A percentile compares a stretch with the other conserved stretches of the same genome.
These are phyloP conservation scores for Monilinia polystroma DNA, from an alignment of 2,329 filamentous ascomycete genomes.

Conservation along the genomic window DNA sequence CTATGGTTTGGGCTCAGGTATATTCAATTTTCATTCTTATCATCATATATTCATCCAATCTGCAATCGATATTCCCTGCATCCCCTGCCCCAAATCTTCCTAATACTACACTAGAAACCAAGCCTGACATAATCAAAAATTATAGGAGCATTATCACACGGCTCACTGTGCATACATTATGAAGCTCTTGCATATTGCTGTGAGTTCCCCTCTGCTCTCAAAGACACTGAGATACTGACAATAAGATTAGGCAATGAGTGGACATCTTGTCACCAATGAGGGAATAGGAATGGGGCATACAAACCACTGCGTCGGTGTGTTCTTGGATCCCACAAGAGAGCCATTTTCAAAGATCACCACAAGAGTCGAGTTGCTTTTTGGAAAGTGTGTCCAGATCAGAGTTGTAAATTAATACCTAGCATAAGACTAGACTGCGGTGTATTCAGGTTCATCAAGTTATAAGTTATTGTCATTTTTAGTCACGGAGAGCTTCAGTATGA, in stretches of 20 bases:
- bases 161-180: conserved; percentile 1
- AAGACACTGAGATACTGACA: not conserved
- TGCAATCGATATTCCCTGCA: too few species aligned
- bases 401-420: not conserved
- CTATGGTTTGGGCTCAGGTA: conserved; percentile 1
- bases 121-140: too few species aligned
- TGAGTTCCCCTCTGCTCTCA: not conserved
- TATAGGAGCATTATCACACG: conserved; percentile 1
- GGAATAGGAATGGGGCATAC: conserved; percentile 7
- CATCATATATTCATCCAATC: too few species aligned
- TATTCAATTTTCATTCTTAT: too few species aligned
- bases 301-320: not conserved
- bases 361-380: conserved; percentile 7
- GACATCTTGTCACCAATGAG: conserved; percentile 4
- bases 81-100: too few species aligned
- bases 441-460: too few species aligned
- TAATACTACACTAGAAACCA: too few species aligned
- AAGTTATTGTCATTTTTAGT: too few species aligned
- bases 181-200: conserved; percentile 7
- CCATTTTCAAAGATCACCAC: not conserved
- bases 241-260: not conserved
- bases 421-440: not conserved
- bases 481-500: too few species aligned
- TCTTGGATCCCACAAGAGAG: not conserved
- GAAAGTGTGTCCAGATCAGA: conserved; percentile 7